Evolutionary conservation across 164 flowering plant genomes (phyloP).

Genomic region (Taxillus chinensis): DNA sequence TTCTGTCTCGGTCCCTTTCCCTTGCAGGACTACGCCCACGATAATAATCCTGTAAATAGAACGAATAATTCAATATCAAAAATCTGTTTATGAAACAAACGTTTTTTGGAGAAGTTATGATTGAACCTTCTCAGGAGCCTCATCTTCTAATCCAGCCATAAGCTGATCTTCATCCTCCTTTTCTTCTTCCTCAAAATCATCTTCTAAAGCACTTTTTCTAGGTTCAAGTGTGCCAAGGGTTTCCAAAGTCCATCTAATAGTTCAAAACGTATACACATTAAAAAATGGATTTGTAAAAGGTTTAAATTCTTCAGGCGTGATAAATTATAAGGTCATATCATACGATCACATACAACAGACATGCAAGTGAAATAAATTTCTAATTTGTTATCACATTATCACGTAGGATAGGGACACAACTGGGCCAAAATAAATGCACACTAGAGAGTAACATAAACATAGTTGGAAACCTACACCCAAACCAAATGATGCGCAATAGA

Average conservation of each 20-base stretch:
- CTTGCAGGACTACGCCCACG: constrained; percentile 76
- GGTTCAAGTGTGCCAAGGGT: constrained; percentile 57
- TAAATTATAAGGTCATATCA: no score
- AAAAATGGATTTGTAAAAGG: no score
- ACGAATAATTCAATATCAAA: background rate
- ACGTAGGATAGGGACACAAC: no score
- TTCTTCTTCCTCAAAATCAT: constrained; percentile 98
- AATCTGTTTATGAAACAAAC: background rate
- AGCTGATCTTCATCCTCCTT: constrained; percentile 78
- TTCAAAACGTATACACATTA: background rate
- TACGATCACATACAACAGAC: no score
- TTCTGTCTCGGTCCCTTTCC: constrained; percentile 85
- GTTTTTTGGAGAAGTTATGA: background rate
- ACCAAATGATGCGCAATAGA: no score
- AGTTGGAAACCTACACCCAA: no score
- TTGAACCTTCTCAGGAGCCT: constrained; percentile 58
- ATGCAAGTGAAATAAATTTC: no score
- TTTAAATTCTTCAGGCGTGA: no score
- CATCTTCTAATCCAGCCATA: constrained; percentile 40
- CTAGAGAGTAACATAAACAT: no score
- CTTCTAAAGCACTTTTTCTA: constrained; percentile 96
- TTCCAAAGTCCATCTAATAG: constrained; percentile 77
- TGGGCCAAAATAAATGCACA: no score
- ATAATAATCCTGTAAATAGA: constrained; percentile 51
- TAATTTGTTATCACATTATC: no score